Percentiles rank a stretch among this genome's conserved stretches.
phyloP scores from a whole-genome alignment of 2,329 filamentous ascomycete genomes.

The Diplodia corticola region DNA sequence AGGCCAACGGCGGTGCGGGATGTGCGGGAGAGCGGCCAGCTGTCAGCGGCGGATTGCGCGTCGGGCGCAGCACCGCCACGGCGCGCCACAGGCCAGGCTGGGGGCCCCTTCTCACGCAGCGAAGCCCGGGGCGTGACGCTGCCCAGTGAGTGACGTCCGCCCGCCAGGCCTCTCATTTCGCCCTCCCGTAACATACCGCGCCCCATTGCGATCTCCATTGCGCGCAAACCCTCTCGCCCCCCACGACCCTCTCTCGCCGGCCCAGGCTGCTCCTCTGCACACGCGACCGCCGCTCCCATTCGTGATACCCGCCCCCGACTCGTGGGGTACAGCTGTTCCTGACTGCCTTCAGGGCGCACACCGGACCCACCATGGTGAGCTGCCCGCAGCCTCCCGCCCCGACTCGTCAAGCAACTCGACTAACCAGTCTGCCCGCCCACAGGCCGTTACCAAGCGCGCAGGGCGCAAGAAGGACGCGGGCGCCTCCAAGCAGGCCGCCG shows the following conservation, averaged over 20 bases:
- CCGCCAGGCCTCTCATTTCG: conserved; percentile 22
- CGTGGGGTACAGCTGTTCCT: conserved; percentile 20
- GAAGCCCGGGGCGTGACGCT: conserved; percentile 19
- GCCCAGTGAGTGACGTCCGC: conserved; percentile 21
- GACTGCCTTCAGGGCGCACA: conserved; percentile 21
- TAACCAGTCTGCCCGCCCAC: conserved; percentile 15
- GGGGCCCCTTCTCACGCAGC: conserved; percentile 4
- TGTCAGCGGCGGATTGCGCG: conserved; percentile 14
- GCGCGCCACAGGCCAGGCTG: conserved; percentile 11
- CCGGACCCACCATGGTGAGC: conserved; percentile 23
- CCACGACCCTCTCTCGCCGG: background rate
- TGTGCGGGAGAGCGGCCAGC: conserved; percentile 18
- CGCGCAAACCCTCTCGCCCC: conserved; percentile 17
- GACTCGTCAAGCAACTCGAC: background rate
- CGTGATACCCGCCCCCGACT: conserved; percentile 19
- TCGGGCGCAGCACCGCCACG: conserved; percentile 9
- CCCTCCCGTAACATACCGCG: conserved; percentile 21
- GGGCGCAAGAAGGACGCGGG: conserved; percentile 58
- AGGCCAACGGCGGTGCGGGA: conserved; percentile 7
- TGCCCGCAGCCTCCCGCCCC: background rate
- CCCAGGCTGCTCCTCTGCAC: background rate
- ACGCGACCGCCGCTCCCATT: background rate
- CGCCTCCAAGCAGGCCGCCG: conserved; percentile 40
- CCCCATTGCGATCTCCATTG: conserved; percentile 23
- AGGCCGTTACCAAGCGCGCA: conserved; percentile 60